Evolutionary conservation across 441 rosid genomes (phyloP).

Genomic region (Hura crepitans): DNA sequence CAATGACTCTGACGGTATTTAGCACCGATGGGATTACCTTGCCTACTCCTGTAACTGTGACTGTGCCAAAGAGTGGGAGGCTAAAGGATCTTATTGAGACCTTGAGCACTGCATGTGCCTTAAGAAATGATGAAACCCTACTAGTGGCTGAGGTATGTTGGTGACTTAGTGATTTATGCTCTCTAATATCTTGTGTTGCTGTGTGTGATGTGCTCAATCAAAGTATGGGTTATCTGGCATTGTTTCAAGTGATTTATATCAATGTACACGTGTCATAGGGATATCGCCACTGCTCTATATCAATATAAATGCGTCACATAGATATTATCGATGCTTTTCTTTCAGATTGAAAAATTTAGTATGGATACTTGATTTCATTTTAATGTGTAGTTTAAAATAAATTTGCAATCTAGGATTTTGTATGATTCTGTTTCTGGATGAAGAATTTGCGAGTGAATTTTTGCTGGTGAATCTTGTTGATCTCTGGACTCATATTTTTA

Average conservation of each 20-base stretch:
- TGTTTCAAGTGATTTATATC: background rate
- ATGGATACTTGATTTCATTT: background rate
- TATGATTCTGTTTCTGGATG: background rate
- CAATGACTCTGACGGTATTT: conserved; percentile 56
- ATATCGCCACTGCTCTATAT: background rate
- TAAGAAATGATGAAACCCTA: conserved; percentile 47
- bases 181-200: background rate
- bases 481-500: conserved; percentile 30
- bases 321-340: background rate
- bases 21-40: conserved; percentile 41
- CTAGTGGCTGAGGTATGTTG: conserved; percentile 55
- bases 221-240: background rate
- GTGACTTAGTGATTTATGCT: background rate
- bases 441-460: background rate
- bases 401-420: background rate
- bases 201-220: background rate
- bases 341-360: conserved; percentile 3
- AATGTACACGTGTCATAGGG: background rate
- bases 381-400: background rate
- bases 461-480: conserved; percentile 3
- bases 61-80: conserved; percentile 55
- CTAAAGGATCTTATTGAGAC: conserved; percentile 51
- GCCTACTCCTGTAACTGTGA: conserved; percentile 45
- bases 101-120: conserved; percentile 46
- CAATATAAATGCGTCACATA: background rate